Percentiles rank a stretch among this genome's conserved stretches.
phyloP scores from a whole-genome alignment of 768 basidiomycete genomes.

The Galerina sulciceps region DNA sequence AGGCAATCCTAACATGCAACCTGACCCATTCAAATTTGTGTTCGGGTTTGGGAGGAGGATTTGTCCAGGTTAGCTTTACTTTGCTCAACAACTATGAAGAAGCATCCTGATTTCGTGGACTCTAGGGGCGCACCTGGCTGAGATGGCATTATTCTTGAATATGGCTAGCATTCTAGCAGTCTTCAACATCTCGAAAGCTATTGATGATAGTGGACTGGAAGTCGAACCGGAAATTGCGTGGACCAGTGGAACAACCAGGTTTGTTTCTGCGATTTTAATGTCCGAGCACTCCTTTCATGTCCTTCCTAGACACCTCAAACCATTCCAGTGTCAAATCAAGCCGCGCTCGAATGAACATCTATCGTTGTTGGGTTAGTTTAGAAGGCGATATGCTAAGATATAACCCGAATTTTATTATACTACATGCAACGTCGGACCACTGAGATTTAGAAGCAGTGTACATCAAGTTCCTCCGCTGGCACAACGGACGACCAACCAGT shows the following conservation, averaged over 20 bases:
- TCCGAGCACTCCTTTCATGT: neutral
- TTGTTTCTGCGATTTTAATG: conserved; percentile 1
- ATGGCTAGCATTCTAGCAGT: conserved; percentile 39
- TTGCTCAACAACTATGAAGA: neutral
- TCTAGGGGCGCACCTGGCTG: conserved; percentile 33
- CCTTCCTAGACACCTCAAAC: conserved; percentile 23
- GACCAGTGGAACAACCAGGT: conserved; percentile 31
- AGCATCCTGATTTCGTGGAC: neutral
- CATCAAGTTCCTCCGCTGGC: no score
- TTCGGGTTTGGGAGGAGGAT: conserved; percentile 41
- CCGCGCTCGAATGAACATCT: conserved; percentile 24
- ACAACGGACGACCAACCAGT: no score
- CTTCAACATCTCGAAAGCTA: conserved; percentile 40
- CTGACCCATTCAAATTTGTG: conserved; percentile 32
- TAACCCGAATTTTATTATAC: no score
- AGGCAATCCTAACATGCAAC: conserved; percentile 23
- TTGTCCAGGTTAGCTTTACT: conserved; percentile 28
- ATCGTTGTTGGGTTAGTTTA: conserved; percentile 4
- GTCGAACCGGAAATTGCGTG: conserved; percentile 39
- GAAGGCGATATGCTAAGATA: no score
- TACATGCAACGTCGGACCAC: no score
- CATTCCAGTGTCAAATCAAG: conserved; percentile 28
- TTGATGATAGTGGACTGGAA: conserved; percentile 36
- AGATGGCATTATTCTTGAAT: conserved; percentile 38
- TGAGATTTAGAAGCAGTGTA: no score